phyloP scores from a whole-genome alignment of 2,329 filamentous ascomycete genomes.

The Plenodomus tracheiphilus region DNA sequence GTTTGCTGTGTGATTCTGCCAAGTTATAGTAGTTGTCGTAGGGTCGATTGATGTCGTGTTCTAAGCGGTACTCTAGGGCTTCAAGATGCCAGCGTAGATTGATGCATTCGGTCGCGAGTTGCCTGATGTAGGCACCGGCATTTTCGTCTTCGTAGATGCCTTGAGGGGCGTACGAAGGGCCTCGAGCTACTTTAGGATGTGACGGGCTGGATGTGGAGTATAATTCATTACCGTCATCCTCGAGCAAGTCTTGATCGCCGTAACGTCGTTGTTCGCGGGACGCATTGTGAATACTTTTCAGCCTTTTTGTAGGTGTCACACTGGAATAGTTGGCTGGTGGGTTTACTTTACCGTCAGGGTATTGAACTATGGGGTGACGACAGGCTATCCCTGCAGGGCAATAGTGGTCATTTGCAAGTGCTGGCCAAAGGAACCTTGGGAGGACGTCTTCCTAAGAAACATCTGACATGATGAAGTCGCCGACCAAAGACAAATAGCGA shows the following conservation, averaged over 20 bases:
- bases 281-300: no score
- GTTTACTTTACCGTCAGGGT: background rate
- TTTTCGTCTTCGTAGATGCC: background rate
- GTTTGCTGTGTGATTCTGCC: no score
- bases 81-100: background rate
- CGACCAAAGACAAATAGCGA: no score
- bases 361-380: background rate
- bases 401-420: background rate
- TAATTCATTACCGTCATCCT: no score
- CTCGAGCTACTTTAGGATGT: no score
- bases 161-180: no score
- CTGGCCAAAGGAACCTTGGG: background rate
- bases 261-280: background rate
- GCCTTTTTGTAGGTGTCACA: no score
- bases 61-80: background rate
- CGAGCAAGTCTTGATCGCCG: no score
- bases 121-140: background rate
- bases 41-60: background rate
- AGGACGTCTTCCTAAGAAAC: constrained; percentile 3
- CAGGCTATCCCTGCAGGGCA: background rate
- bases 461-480: background rate
- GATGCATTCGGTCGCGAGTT: background rate
- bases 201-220: no score
- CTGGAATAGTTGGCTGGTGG: background rate
- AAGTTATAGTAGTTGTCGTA: background rate